Evolutionary conservation across 331 rosid genomes (phyloP), one percentile per base, ranked within the genome.

Genomic region (Acacia concinna): DNA sequence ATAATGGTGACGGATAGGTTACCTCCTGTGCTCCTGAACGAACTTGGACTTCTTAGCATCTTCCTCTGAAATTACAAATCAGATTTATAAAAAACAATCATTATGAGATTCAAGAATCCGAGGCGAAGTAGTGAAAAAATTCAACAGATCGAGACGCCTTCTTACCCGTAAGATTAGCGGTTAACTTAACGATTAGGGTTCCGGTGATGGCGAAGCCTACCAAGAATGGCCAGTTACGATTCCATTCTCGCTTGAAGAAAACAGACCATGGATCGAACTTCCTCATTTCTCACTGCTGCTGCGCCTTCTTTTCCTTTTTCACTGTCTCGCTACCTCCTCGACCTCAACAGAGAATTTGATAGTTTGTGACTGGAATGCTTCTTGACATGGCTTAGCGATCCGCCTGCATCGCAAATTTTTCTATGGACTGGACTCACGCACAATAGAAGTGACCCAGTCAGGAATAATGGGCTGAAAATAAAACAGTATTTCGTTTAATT

Each of bases 241-340:
- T 89, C 96, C 94, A 91, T 79, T 95, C 97, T 8, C 97, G 88
- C 94, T 81, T 90, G 94, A 93, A 92, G 92, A 95, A 93, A 49
- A 95, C 80, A 1, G 99, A 91, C 99, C 97, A 95, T 4, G 96
- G 97, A 86, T 95, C 97, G 87, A 95, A 91, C 67, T 80, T 78
- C 80, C 85, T 46, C 98, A 91, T 85, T 71, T 77, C 80, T 79
- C 63, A 73, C 59, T 14, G 59, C 37, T 15, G 8, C 25, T 43
- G 27, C 56, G 51, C 43, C 49, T 62, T 32, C 44, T 28, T 20
- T 28, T 7, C 10, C 51, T 21, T 43, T 23, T 15, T 37, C 68
- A n/a, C 51, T 54, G 63, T 13, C 49, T 27, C 17, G 44, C 51
- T 71, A 5, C 21, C 66, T 23, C 78, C 7, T 21, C 11, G 6